phyloP scores from a whole-genome alignment of 495 filamentous ascomycete species.

The Viridothelium virens region DNA sequence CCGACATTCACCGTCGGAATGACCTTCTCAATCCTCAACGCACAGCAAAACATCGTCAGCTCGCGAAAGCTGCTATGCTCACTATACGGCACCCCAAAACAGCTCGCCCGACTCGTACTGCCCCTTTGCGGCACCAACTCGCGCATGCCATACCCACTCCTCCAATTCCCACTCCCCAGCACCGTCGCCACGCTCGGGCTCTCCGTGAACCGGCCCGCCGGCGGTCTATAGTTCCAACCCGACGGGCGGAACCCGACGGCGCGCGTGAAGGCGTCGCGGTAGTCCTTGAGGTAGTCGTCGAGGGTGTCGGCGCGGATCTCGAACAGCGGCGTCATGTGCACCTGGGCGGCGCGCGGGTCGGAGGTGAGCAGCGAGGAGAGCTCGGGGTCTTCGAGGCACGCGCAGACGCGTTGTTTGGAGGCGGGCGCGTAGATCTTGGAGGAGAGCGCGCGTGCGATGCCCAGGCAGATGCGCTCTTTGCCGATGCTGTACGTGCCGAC shows the following conservation, averaged over 20 bases:
- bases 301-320: conserved; percentile 85
- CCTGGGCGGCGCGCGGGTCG: conserved; percentile 76
- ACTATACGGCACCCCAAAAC: conserved; percentile 87
- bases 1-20: conserved; percentile 95
- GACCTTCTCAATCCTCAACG: conserved; percentile 74
- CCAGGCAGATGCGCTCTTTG: conserved; percentile 92
- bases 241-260: conserved; percentile 88
- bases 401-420: conserved; percentile 73
- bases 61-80: conserved; percentile 94
- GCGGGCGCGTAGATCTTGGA: conserved; percentile 87
- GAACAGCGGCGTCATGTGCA: conserved; percentile 94
- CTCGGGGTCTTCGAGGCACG: conserved; percentile 76
- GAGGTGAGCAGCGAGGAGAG: conserved; percentile 67
- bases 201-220: conserved; percentile 53
- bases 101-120: conserved; percentile 63
- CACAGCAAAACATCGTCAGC: conserved; percentile 86
- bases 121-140: conserved; percentile 75
- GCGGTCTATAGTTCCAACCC: conserved; percentile 84
- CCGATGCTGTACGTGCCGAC: conserved; percentile 97
- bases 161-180: conserved; percentile 67
- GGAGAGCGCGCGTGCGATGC: conserved; percentile 76
- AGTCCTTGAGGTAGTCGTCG: conserved; percentile 71
- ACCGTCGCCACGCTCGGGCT: conserved; percentile 59
- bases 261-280: conserved; percentile 69
- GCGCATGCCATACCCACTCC: conserved; percentile 51